Evolutionary conservation across 2,329 filamentous ascomycete species (phyloP).

Genomic region (Sphaerulina musiva): DNA sequence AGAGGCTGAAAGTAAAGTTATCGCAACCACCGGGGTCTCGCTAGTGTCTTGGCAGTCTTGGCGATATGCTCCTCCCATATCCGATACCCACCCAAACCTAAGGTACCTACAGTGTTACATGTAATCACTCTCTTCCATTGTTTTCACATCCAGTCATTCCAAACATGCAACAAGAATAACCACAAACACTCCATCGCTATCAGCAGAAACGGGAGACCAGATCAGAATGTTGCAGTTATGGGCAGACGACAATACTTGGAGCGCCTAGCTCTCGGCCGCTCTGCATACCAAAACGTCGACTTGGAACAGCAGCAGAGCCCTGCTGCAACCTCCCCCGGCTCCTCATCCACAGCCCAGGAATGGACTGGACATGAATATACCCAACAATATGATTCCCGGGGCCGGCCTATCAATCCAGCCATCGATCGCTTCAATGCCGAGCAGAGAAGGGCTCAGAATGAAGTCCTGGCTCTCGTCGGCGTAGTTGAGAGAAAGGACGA

Average conservation of each 20-base stretch:
- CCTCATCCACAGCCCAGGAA: background rate
- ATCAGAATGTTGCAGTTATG: slow-evolving; percentile 20
- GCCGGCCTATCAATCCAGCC: slow-evolving; percentile 39
- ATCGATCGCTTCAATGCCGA: slow-evolving; percentile 37
- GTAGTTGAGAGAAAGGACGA: slow-evolving; percentile 39
- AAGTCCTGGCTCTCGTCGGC: slow-evolving; percentile 43
- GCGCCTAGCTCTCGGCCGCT: slow-evolving; percentile 34
- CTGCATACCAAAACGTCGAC: slow-evolving; percentile 40
- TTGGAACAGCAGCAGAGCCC: slow-evolving; percentile 38
- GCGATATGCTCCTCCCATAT: too few species aligned
- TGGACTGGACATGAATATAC: slow-evolving; percentile 18
- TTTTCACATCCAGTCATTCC: background rate
- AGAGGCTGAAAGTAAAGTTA: background rate
- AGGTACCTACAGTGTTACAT: too few species aligned
- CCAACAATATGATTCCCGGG: slow-evolving; percentile 42
- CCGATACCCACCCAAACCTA: too few species aligned
- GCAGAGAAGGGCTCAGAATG: slow-evolving; percentile 43
- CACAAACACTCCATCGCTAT: background rate
- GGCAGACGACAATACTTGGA: slow-evolving; percentile 29
- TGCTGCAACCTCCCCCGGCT: slow-evolving; percentile 14
- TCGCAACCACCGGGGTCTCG: too few species aligned
- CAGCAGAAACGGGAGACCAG: background rate
- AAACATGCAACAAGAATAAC: background rate
- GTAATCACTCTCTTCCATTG: background rate
- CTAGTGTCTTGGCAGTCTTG: background rate